These are phyloP conservation scores for Bothriochloa decipiens DNA, from an alignment of 176 grass and related monocot species.

Conservation along the genomic window DNA sequence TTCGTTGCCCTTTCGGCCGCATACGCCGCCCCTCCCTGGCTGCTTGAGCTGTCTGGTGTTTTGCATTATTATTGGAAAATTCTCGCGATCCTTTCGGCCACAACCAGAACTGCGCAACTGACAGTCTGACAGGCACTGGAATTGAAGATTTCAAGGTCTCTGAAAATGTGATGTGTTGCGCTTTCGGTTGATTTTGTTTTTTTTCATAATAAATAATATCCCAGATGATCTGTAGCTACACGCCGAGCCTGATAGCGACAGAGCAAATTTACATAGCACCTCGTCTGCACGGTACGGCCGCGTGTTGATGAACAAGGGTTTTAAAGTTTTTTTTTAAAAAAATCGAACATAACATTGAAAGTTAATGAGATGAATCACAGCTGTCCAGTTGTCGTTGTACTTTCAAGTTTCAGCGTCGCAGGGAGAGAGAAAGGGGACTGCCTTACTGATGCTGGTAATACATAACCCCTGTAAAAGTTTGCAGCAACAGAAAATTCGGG, in stretches of 20 bases:
- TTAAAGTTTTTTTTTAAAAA: neutral
- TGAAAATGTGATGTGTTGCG: too few relatives aligned
- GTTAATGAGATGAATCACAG: too few relatives aligned
- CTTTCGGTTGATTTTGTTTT: too few relatives aligned
- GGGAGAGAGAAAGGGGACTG: too few relatives aligned
- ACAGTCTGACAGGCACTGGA: too few relatives aligned
- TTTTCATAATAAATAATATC: neutral
- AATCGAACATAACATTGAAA: neutral
- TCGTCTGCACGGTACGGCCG: neutral
- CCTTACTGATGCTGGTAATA: too few relatives aligned
- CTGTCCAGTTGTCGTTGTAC: neutral
- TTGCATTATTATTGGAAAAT: slow-evolving; percentile 25
- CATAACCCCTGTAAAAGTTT: too few relatives aligned
- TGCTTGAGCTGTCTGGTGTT: slow-evolving; percentile 3
- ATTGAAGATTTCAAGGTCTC: too few relatives aligned
- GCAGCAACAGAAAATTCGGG: too few relatives aligned
- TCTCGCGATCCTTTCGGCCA: neutral
- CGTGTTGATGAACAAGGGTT: neutral
- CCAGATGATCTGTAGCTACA: neutral
- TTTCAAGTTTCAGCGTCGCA: too few relatives aligned
- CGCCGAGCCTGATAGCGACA: neutral
- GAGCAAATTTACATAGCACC: neutral
- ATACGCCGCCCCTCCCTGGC: slow-evolving; percentile 2
- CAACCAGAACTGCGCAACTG: neutral
- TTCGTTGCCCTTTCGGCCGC: slow-evolving; percentile 1